Percentiles rank a stretch among this genome's conserved stretches.
These are phyloP conservation scores for Acanthamoeba comandoni DNA, from an alignment of 208 protist genomes.

Conservation along the genomic window DNA sequence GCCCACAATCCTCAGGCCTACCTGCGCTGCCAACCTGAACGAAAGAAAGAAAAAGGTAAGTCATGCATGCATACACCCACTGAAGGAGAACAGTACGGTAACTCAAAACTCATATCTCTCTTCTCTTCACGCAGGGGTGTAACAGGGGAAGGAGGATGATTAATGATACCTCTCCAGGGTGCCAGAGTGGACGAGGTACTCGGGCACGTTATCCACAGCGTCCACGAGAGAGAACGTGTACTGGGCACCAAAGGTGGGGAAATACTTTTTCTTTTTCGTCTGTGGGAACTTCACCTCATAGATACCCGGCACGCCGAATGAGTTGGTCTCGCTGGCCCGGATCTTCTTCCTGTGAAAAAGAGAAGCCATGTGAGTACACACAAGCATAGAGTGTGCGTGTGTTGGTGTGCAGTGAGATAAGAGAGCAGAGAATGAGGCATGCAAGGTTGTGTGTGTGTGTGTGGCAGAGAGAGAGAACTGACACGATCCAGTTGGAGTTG, in stretches of 20 bases:
- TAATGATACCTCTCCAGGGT: slow-evolving; percentile 15
- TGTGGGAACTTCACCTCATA: background rate
- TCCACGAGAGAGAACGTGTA: slow-evolving; percentile 78
- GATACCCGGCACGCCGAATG: background rate
- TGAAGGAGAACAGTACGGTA: background rate
- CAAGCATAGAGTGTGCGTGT: background rate
- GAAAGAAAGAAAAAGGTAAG: background rate
- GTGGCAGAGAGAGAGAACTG: background rate
- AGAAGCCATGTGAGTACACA: slow-evolving; percentile 1
- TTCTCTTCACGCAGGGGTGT: background rate
- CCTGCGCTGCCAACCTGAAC: slow-evolving; percentile 63
- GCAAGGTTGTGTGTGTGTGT: background rate
- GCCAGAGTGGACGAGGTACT: slow-evolving; percentile 76
- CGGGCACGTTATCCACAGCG: slow-evolving; percentile 78
- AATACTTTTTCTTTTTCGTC: slow-evolving; percentile 13
- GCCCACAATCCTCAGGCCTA: slow-evolving; percentile 66
- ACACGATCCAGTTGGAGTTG: slow-evolving; percentile 77
- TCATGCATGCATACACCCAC: background rate
- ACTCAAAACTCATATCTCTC: background rate
- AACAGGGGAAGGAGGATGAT: background rate
- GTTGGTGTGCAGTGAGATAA: background rate
- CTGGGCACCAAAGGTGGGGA: slow-evolving; percentile 77
- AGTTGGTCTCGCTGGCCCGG: background rate
- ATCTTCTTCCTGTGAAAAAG: slow-evolving; percentile 25
- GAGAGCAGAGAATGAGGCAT: background rate